Evolutionary conservation across 768 basidiomycete species (phyloP).

Genomic region (Agrocybe pediades): DNA sequence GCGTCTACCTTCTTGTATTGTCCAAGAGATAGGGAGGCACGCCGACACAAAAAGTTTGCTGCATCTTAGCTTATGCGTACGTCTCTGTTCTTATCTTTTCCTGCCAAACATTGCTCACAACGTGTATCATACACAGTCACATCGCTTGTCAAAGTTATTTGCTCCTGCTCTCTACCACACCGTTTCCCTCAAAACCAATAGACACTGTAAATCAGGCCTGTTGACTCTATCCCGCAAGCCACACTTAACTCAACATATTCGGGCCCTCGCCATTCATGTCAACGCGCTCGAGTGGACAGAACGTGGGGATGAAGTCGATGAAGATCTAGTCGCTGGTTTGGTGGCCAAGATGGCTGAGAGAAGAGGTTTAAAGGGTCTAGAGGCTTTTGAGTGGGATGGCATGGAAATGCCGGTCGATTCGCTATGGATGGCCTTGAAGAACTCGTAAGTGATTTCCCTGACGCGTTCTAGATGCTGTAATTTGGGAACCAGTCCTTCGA

Average conservation of each 20-base stretch:
- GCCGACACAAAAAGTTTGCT: not conserved
- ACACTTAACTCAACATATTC: not conserved
- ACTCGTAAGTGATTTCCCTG: constrained; percentile 25
- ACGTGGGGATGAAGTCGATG: constrained; percentile 52
- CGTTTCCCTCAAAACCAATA: not conserved
- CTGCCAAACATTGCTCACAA: not conserved
- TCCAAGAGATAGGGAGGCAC: not conserved
- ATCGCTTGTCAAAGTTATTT: not conserved
- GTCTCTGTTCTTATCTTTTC: not conserved
- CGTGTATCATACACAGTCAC: not conserved
- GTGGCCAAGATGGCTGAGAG: constrained; percentile 14
- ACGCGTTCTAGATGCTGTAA: not conserved
- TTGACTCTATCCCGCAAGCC: not conserved
- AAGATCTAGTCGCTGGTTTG: constrained; percentile 37
- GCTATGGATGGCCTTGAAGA: constrained; percentile 34
- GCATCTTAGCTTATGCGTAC: not conserved
- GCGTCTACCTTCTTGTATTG: not conserved
- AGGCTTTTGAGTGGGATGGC: constrained; percentile 39
- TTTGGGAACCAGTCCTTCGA: not conserved
- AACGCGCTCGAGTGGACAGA: not conserved
- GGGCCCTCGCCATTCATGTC: not conserved
- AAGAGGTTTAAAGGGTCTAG: constrained; percentile 11
- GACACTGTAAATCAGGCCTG: not conserved
- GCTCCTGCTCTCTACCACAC: not conserved
- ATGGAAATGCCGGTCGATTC: constrained; percentile 35